phyloP scores from a whole-genome alignment of 441 rosid species.

The Pelargonium myrrhifolium region DNA sequence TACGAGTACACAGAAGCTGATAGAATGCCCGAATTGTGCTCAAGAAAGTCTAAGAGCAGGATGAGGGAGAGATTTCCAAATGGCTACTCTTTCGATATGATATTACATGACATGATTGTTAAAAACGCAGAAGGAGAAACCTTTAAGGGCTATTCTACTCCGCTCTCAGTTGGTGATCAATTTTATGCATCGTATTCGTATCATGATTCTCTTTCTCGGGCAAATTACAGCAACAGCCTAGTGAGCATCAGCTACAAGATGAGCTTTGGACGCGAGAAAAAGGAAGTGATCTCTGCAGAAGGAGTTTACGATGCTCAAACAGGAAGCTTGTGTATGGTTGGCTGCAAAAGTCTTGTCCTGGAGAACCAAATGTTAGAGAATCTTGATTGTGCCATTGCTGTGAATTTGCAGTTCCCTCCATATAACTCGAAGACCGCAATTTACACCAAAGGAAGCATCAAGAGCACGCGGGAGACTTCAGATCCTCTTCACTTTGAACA shows the following conservation, averaged over 20 bases:
- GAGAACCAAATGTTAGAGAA: neutral
- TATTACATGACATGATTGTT: neutral
- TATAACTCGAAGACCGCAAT: neutral
- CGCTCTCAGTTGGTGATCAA: neutral
- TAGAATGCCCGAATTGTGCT: neutral
- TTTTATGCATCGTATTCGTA: neutral
- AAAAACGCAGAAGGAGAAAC: neutral
- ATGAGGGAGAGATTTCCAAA: neutral
- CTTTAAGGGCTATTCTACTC: neutral
- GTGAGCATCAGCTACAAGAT: neutral
- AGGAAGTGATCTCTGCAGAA: conserved; percentile 2
- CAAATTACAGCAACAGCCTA: neutral
- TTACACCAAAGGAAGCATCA: neutral
- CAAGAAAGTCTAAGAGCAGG: neutral
- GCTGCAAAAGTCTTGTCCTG: neutral
- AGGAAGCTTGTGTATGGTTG: conserved; percentile 2
- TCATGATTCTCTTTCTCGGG: neutral
- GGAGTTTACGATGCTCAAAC: neutral
- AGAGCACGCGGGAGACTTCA: neutral
- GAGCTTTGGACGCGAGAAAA: neutral
- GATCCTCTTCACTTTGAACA: neutral
- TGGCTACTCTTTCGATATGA: neutral
- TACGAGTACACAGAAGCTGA: neutral
- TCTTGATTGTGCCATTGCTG: neutral
- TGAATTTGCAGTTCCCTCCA: conserved; percentile 1